These are phyloP conservation scores for Cryptosporidium xiaoi DNA, from an alignment of 169 alveolate genomes.

Conservation along the genomic window DNA sequence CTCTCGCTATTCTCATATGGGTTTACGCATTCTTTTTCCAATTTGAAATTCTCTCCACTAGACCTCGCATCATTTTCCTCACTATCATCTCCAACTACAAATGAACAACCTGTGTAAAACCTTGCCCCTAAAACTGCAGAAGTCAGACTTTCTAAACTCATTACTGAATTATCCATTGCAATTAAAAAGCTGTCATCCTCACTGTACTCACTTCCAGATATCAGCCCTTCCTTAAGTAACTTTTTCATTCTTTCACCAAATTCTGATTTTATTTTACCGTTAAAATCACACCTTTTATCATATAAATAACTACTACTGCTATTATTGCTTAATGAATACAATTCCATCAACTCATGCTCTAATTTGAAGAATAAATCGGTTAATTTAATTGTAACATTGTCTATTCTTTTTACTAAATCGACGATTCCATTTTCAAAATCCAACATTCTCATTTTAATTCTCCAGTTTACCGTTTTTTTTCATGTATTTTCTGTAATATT, in stretches of 20 bases:
- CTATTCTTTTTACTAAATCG: conserved; percentile 66
- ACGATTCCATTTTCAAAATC: conserved; percentile 55
- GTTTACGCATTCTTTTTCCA: no score
- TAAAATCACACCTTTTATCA: background rate
- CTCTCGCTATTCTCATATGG: no score
- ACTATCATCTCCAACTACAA: conserved; percentile 14
- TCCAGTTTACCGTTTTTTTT: no score
- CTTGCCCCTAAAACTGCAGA: conserved; percentile 19
- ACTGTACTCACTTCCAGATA: conserved; percentile 5
- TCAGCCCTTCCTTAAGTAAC: background rate
- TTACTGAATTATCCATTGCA: conserved; percentile 42
- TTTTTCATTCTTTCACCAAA: conserved; percentile 42
- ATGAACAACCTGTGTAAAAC: conserved; percentile 7
- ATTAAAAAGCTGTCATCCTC: conserved; percentile 20
- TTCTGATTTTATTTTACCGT: conserved; percentile 16
- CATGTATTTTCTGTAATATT: no score
- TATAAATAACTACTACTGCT: background rate
- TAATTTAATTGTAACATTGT: conserved; percentile 43
- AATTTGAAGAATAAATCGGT: conserved; percentile 47
- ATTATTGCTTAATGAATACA: conserved; percentile 22
- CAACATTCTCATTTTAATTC: background rate
- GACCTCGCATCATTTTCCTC: background rate
- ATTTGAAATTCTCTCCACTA: no score
- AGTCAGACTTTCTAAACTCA: conserved; percentile 42
- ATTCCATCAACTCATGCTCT: conserved; percentile 37